Evolutionary conservation across 306 rosid species (phyloP).

Genomic region (Hylodesmum podocarpum): DNA sequence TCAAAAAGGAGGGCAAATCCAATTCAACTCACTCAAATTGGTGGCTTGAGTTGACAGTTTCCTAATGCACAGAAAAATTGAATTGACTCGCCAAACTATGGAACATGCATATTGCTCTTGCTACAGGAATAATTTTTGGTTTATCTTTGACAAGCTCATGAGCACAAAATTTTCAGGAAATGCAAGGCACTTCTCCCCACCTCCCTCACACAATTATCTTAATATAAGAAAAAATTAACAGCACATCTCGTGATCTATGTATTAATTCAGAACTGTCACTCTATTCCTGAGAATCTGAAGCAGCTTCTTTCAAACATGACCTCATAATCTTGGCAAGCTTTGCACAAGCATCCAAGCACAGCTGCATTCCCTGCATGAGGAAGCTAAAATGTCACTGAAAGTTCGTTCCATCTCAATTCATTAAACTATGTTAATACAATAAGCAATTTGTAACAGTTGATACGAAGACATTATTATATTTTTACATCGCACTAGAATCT

Average conservation of each 20-base stretch:
- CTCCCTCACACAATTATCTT: constrained; percentile 13
- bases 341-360: constrained; percentile 86
- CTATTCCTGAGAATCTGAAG: constrained; percentile 55
- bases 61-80: not conserved
- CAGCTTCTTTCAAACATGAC: constrained; percentile 72
- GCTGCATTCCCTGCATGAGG: constrained; percentile 79
- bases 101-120: constrained; percentile 3
- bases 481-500: constrained; percentile 8
- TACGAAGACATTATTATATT: not conserved
- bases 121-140: constrained; percentile 6
- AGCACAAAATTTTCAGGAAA: constrained; percentile 45
- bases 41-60: not conserved
- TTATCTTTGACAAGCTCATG: constrained; percentile 28
- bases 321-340: constrained; percentile 85
- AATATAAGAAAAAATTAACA: constrained; percentile 16
- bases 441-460: not conserved
- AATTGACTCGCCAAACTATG: not conserved
- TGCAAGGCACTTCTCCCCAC: constrained; percentile 7
- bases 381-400: constrained; percentile 11
- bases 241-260: constrained; percentile 18
- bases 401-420: not conserved
- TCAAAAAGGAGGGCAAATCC: not conserved
- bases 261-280: not conserved
- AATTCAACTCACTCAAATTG: not conserved
- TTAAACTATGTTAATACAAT: not conserved